phyloP scores from a whole-genome alignment of 257 asterid species.

The Solanum tarijense region DNA sequence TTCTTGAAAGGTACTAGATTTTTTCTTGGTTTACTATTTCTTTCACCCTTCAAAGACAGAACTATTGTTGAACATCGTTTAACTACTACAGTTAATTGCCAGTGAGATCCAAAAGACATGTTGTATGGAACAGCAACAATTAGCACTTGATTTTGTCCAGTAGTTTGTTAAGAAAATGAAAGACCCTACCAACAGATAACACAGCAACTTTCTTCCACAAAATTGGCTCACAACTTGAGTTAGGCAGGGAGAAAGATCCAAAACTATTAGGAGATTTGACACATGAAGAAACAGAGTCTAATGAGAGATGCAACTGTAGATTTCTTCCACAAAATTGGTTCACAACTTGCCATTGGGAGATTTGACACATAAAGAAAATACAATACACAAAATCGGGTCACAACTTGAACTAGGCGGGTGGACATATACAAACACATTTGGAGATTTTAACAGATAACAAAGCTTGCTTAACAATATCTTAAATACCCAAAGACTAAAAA shows the following conservation, averaged over 20 bases:
- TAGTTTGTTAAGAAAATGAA: not conserved
- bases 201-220: not conserved
- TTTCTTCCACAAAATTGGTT: not conserved
- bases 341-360: not conserved
- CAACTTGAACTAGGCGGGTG: not conserved
- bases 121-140: not conserved
- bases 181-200: not conserved
- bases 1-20: not conserved
- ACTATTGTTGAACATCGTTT: not conserved
- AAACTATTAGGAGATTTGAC: not conserved
- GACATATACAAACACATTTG: not conserved
- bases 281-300: not conserved
- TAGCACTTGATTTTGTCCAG: not conserved
- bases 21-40: not conserved
- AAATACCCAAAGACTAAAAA: not conserved
- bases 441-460: not conserved
- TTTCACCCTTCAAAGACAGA: not conserved
- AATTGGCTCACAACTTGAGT: not conserved
- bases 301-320: not conserved
- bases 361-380: not conserved
- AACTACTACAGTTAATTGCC: not conserved
- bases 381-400: not conserved
- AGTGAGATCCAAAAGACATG: not conserved
- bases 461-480: not conserved
- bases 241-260: not conserved